Conservation (phyloP, 2,329 filamentous ascomycete species). For the Arthrobotrys sphaeroides region DNA sequence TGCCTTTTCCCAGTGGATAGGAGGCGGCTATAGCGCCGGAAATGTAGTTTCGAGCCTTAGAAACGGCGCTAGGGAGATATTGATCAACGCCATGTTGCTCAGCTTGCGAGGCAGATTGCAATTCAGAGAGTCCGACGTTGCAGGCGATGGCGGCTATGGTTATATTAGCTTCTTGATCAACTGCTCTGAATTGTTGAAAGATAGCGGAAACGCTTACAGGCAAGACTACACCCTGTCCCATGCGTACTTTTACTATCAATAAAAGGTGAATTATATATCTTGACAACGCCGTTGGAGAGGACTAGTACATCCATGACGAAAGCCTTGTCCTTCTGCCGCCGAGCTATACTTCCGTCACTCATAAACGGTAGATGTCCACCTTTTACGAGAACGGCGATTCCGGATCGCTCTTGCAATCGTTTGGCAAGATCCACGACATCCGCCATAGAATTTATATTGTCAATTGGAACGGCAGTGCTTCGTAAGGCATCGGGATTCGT, state of each 20-base stretch:
- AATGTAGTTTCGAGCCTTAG: conserved; percentile 69
- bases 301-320: conserved; percentile 79
- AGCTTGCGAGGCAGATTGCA: too few species aligned
- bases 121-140: conserved; percentile 69
- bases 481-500: conserved; percentile 58
- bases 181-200: background rate
- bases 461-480: conserved; percentile 61
- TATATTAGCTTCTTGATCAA: background rate
- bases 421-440: conserved; percentile 71
- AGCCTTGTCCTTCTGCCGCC: conserved; percentile 68
- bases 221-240: conserved; percentile 92
- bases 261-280: conserved; percentile 75
- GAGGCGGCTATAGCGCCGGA: conserved; percentile 71
- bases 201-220: conserved; percentile 69
- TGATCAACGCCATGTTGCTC: too few species aligned
- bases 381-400: conserved; percentile 84
- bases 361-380: conserved; percentile 87
- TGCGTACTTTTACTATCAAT: conserved; percentile 83
- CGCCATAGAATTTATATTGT: conserved; percentile 59
- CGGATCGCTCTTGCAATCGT: conserved; percentile 73
- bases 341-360: conserved; percentile 70
- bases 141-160: conserved; percentile 69
- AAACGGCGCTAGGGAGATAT: conserved; percentile 65
- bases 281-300: conserved; percentile 68
- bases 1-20: conserved; percentile 68